Base-by-base conservation (phyloP, 345 rosid species). In the Erysimum cheiranthoides region DNA sequence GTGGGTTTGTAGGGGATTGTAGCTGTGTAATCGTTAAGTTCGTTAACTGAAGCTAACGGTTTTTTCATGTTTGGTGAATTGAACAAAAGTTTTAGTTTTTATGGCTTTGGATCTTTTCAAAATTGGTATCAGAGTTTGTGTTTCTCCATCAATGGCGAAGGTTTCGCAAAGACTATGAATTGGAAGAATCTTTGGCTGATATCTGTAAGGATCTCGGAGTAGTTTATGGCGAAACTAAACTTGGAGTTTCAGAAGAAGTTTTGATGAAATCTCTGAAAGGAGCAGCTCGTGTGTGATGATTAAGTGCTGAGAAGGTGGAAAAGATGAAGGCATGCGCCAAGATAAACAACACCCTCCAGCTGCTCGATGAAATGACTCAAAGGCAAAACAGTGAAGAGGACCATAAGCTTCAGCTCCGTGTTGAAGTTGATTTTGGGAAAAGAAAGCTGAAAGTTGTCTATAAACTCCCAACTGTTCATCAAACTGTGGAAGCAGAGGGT, bases 331-430 rank as follows among this genome's bases (percentile, higher is more conserved):
- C 10, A 3, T 56, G 3, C 7, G 39, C 17, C 38, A 56, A 54
- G 17, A 27, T 54, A 0, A 28, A 31, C 9, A 3, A 31, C 39
- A 31, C 39, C 61, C 61, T 56, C 61, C 61, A 56, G 12, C 39
- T 31, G 61, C 61, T 56, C 61, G 61, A 56, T n/a, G 61, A 14
- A 56, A 31, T 56, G 21, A 14, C 61, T 31, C 21, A 53, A 14
- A 28, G 59, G n/a, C 16, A 53, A 28, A 2, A 10, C 8, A 52
- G 14, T 11, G 7, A 52, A 25, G 32, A 52, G 57, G 25, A 21
- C 25, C 25, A 0, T 21, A 21, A 21, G 25, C 25, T 21, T 21
- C 25, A 21, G 25, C 25, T 21, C 1, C 25, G 1, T 21, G 25
- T 21, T 21, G 25, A 21, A 21, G 25, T n/a, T n/a, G n/a, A n/a